Evolutionary conservation across 140 eudicot species (phyloP).

Genomic region (Ambrosia hybrid): DNA sequence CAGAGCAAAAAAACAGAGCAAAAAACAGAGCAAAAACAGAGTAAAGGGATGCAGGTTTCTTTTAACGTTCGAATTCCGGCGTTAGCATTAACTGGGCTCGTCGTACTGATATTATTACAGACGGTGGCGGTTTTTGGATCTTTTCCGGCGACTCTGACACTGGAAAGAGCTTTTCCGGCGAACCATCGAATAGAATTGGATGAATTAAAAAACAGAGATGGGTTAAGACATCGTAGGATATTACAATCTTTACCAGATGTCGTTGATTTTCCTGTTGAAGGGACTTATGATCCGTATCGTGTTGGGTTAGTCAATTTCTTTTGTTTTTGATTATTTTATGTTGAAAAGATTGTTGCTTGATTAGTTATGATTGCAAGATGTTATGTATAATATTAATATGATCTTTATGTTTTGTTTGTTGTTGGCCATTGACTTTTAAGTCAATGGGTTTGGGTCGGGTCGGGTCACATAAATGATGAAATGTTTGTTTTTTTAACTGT

Average conservation of each 20-base stretch:
- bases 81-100: conserved; percentile 22
- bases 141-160: conserved; percentile 41
- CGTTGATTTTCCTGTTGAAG: conserved; percentile 70
- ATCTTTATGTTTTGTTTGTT: too few relatives aligned
- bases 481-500: too few relatives aligned
- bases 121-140: conserved; percentile 35
- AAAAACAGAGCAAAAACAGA: too few relatives aligned
- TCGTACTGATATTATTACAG: conserved; percentile 19
- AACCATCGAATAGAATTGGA: conserved; percentile 60
- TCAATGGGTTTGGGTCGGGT: background rate
- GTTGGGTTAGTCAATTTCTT: conserved; percentile 60
- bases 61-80: conserved; percentile 17
- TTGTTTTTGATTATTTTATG: background rate
- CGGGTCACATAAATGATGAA: too few relatives aligned
- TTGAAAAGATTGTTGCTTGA: background rate
- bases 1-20: too few relatives aligned
- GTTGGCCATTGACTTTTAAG: background rate
- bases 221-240: conserved; percentile 63
- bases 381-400: too few relatives aligned
- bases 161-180: conserved; percentile 77
- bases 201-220: conserved; percentile 63
- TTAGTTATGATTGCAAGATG: background rate
- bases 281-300: conserved; percentile 78
- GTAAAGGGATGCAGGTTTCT: conserved; percentile 29
- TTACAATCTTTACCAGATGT: conserved; percentile 42